These are phyloP conservation scores for Sordaria brevicollis DNA, from an alignment of 495 filamentous ascomycete genomes.

Conservation along the genomic window DNA sequence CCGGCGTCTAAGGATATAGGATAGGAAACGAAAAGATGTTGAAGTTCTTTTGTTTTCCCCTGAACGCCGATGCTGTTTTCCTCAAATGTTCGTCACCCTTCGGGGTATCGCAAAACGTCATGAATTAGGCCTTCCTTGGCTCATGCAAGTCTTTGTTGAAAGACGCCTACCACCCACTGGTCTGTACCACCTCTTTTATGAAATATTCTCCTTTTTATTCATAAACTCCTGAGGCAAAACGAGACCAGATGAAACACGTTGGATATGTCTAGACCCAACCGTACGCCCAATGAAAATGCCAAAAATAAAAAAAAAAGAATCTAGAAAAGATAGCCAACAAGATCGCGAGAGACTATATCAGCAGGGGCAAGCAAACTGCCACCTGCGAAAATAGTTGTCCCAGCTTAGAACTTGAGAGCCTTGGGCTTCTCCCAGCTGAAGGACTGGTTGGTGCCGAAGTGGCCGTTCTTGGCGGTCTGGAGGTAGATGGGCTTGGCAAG, in stretches of 20 bases:
- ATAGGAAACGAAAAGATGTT: conserved; percentile 34
- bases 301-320: conserved; percentile 10
- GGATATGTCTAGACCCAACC: conserved; percentile 27
- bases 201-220: conserved; percentile 16
- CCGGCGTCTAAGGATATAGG: conserved; percentile 20
- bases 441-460: conserved; percentile 92
- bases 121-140: conserved; percentile 21
- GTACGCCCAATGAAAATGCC: conserved; percentile 22
- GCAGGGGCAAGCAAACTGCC: conserved; percentile 30
- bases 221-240: conserved; percentile 15
- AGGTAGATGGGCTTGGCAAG: conserved; percentile 93
- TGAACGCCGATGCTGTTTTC: conserved; percentile 28
- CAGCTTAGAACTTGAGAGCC: conserved; percentile 70
- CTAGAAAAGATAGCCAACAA: conserved; percentile 11
- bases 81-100: conserved; percentile 22
- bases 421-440: conserved; percentile 99
- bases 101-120: conserved; percentile 26
- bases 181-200: conserved; percentile 11
- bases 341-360: conserved; percentile 18
- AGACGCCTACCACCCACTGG: conserved; percentile 20
- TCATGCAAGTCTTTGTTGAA: conserved; percentile 35
- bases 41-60: conserved; percentile 36
- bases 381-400: conserved; percentile 17
- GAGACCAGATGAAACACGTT: conserved; percentile 16
- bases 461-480: conserved; percentile 97